A percentile compares a stretch with the other conserved stretches of the same genome.
Evolutionary conservation across 192 early-diverging fungal species (phyloP).

Genomic region (Paraglomus occultum): DNA sequence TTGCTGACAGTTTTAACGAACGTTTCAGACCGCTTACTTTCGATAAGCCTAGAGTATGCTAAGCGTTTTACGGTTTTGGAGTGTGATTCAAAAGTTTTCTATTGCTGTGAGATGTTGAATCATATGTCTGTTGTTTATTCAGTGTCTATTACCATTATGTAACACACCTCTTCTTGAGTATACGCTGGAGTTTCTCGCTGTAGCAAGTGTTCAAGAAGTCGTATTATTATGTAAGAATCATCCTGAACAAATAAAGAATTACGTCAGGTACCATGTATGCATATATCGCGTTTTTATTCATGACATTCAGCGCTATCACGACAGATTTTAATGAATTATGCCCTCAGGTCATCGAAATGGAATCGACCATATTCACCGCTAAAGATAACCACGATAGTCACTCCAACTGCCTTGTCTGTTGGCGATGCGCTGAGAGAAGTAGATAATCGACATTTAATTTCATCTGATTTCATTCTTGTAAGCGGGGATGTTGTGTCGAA

Average conservation of each 20-base stretch:
- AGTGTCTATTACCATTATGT: slow-evolving; percentile 90
- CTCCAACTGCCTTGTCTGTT: slow-evolving; percentile 70
- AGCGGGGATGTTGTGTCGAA: slow-evolving; percentile 89
- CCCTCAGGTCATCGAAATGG: slow-evolving; percentile 67
- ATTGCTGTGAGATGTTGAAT: background rate
- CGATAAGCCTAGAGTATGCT: slow-evolving; percentile 72
- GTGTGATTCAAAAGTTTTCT: too few relatives aligned
- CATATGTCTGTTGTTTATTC: background rate
- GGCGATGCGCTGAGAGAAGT: slow-evolving; percentile 93
- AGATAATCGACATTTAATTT: slow-evolving; percentile 75
- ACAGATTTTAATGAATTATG: slow-evolving; percentile 2
- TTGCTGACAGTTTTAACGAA: slow-evolving; percentile 88
- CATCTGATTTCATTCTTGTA: slow-evolving; percentile 90
- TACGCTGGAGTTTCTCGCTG: slow-evolving; percentile 89
- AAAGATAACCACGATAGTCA: slow-evolving; percentile 69
- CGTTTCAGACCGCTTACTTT: slow-evolving; percentile 85
- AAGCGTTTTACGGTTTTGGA: background rate
- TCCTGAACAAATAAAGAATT: slow-evolving; percentile 75
- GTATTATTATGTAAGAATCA: slow-evolving; percentile 85
- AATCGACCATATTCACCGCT: slow-evolving; percentile 60
- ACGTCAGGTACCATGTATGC: slow-evolving; percentile 53
- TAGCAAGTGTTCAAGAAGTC: slow-evolving; percentile 82
- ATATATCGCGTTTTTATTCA: background rate
- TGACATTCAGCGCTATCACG: background rate
- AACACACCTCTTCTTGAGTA: slow-evolving; percentile 98